Evolutionary conservation across 345 rosid species (phyloP).

Genomic region (Eucalyptus globulus): DNA sequence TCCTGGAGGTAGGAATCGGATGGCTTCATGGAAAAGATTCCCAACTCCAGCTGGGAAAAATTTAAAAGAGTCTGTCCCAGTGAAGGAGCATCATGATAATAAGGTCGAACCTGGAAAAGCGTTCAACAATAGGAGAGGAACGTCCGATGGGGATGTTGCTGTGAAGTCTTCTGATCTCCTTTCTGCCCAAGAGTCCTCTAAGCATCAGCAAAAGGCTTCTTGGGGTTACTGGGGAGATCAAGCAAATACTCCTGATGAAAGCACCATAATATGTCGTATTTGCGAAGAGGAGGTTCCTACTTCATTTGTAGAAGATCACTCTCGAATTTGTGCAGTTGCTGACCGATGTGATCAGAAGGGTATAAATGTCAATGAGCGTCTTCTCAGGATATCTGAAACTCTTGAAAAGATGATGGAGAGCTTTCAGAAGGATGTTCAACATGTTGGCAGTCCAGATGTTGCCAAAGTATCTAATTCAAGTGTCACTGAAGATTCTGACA

Average conservation of each 20-base stretch:
- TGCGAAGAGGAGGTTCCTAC: slow-evolving; percentile 98
- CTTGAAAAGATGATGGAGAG: slow-evolving; percentile 89
- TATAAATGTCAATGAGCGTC: slow-evolving; percentile 79
- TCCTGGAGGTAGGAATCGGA: slow-evolving; percentile 54
- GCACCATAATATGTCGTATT: slow-evolving; percentile 92
- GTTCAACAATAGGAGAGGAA: slow-evolving; percentile 18
- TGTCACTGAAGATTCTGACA: slow-evolving; percentile 82
- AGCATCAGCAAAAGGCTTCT: slow-evolving; percentile 81
- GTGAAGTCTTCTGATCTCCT: slow-evolving; percentile 32
- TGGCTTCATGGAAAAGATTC: slow-evolving; percentile 88
- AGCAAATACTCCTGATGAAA: slow-evolving; percentile 53
- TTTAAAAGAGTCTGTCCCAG: slow-evolving; percentile 40
- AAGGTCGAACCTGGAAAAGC: slow-evolving; percentile 38
- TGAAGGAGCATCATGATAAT: slow-evolving; percentile 34
- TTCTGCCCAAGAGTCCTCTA: slow-evolving; percentile 51
- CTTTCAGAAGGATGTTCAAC: slow-evolving; percentile 69
- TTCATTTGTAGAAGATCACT: slow-evolving; percentile 87
- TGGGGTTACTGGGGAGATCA: slow-evolving; percentile 99
- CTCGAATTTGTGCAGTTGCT: slow-evolving; percentile 87
- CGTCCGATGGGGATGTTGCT: slow-evolving; percentile 22
- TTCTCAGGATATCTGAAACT: slow-evolving; percentile 67
- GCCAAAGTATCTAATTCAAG: slow-evolving; percentile 86
- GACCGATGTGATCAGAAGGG: slow-evolving; percentile 94
- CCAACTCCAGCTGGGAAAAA: slow-evolving; percentile 67
- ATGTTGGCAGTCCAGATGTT: slow-evolving; percentile 78